Conservation (phyloP, 2,329 filamentous ascomycete genomes). For the Pseudogymnoascus sp. region DNA sequence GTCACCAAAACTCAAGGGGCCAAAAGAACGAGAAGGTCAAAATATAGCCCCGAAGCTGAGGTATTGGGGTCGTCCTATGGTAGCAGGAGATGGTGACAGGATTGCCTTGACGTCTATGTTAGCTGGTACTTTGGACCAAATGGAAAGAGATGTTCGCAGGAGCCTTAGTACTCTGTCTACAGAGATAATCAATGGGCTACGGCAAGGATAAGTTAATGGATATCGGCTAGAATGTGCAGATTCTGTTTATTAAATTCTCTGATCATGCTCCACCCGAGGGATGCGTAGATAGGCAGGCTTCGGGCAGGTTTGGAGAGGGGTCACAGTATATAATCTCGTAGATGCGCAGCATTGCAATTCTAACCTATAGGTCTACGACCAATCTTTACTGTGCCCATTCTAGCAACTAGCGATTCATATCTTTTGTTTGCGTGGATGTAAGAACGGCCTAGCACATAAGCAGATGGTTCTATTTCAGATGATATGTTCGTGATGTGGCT, state of each 20-base stretch:
- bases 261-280: not conserved
- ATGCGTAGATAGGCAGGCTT: not conserved
- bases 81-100: not conserved
- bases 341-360: not conserved
- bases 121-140: conserved; percentile 17
- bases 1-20: conserved; percentile 19
- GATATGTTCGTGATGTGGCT: not conserved
- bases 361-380: not conserved
- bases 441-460: not conserved
- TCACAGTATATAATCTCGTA: not conserved
- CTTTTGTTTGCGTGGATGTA: not conserved
- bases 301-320: not conserved
- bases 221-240: not conserved
- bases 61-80: not conserved
- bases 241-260: not conserved
- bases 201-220: conserved; percentile 9
- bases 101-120: conserved; percentile 16
- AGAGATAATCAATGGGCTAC: conserved; percentile 17
- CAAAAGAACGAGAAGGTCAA: not conserved
- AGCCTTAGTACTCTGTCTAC: conserved; percentile 16
- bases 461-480: not conserved
- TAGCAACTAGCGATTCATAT: not conserved
- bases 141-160: conserved; percentile 21
- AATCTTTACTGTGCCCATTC: not conserved
- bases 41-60: not conserved